phyloP scores from a whole-genome alignment of 768 basidiomycete species.

The Obba rivulosa region DNA sequence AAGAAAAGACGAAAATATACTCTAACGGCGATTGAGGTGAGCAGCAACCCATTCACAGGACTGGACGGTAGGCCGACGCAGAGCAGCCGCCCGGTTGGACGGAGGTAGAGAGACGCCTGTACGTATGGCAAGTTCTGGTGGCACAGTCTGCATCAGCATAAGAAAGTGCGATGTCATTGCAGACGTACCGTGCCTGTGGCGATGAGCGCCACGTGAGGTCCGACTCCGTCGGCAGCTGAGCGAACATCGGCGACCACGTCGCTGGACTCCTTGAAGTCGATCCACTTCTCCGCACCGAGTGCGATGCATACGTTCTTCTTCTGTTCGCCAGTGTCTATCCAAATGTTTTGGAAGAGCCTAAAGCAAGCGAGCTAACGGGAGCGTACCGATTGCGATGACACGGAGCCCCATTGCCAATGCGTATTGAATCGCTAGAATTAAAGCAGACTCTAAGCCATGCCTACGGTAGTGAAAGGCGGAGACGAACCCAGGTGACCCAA shows the following conservation, averaged over 20 bases:
- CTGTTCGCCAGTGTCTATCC: slow-evolving; percentile 57
- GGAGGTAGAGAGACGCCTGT: slow-evolving; percentile 65
- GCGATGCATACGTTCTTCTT: slow-evolving; percentile 53
- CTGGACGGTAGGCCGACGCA: slow-evolving; percentile 61
- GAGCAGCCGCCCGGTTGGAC: slow-evolving; percentile 63
- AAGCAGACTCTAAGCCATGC: too few species aligned
- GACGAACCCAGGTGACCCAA: slow-evolving; percentile 60
- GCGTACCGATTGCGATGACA: slow-evolving; percentile 63
- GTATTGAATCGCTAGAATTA: slow-evolving; percentile 54
- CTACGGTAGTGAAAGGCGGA: background rate
- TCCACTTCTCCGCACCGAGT: slow-evolving; percentile 65
- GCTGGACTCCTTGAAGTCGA: slow-evolving; percentile 65
- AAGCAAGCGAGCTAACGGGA: background rate
- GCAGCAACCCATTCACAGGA: slow-evolving; percentile 34
- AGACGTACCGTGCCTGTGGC: slow-evolving; percentile 36
- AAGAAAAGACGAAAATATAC: too few species aligned
- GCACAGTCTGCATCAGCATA: background rate
- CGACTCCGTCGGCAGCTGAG: slow-evolving; percentile 51
- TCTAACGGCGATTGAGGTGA: too few species aligned
- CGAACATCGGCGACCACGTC: slow-evolving; percentile 59
- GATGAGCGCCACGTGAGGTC: slow-evolving; percentile 63
- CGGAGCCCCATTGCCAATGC: slow-evolving; percentile 65
- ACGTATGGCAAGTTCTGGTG: slow-evolving; percentile 22
- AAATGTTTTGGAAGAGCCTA: background rate
- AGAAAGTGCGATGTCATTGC: background rate